Percentiles rank a stretch among this genome's conserved stretches.
phyloP scores from a whole-genome alignment of 1,139 yeast species.

The Kodamaea sp. region DNA sequence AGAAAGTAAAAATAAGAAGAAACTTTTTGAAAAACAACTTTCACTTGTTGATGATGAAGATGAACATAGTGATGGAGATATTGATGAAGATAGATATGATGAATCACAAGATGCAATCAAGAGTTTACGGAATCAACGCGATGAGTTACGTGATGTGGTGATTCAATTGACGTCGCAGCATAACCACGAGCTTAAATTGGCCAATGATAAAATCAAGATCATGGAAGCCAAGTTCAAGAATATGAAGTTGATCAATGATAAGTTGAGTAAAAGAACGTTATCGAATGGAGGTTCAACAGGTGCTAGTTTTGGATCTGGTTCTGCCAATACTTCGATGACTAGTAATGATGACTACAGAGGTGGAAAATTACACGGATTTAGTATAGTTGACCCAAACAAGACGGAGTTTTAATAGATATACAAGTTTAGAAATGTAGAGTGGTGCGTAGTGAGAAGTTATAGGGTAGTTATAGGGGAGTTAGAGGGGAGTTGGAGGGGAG shows the following conservation, averaged over 20 bases:
- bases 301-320: neutral
- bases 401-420: slow-evolving; percentile 7
- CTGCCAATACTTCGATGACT: too few relatives aligned
- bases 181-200: slow-evolving; percentile 33
- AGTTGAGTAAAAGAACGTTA: slow-evolving; percentile 26
- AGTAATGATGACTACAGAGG: slow-evolving; percentile 19
- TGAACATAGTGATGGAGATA: slow-evolving; percentile 6
- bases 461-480: too few relatives aligned
- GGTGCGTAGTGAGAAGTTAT: too few relatives aligned
- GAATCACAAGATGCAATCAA: slow-evolving; percentile 29
- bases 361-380: slow-evolving; percentile 42
- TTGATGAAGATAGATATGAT: slow-evolving; percentile 16
- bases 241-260: slow-evolving; percentile 33
- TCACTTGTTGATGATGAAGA: slow-evolving; percentile 17
- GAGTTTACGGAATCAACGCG: slow-evolving; percentile 49
- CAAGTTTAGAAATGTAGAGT: neutral
- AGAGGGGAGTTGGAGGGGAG: too few relatives aligned
- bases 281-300: slow-evolving; percentile 6
- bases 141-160: slow-evolving; percentile 55
- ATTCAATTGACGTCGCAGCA: slow-evolving; percentile 36
- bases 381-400: slow-evolving; percentile 39
- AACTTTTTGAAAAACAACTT: slow-evolving; percentile 19
- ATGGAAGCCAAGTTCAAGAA: slow-evolving; percentile 40
- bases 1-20: slow-evolving; percentile 23
- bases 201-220: slow-evolving; percentile 41